Conservation (phyloP, 495 filamentous ascomycete genomes). For the Friedmanniomyces simplex region DNA sequence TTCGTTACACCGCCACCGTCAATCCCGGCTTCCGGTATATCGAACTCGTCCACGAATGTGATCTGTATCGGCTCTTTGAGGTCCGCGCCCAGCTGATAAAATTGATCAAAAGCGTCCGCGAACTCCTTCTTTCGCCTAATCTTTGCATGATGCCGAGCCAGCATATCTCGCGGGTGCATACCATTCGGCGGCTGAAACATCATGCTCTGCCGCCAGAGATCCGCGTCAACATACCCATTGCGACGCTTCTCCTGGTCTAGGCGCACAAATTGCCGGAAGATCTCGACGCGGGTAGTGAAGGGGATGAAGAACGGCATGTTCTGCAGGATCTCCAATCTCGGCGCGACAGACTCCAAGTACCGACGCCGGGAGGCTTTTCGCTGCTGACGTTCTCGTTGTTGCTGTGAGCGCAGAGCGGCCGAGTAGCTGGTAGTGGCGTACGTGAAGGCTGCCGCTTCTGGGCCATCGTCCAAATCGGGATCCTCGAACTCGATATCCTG, state of each 20-base stretch:
- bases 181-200: conserved; percentile 12
- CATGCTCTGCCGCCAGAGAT: conserved; percentile 63
- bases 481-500: conserved; percentile 28
- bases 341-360: conserved; percentile 63
- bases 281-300: conserved; percentile 81
- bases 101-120: conserved; percentile 73
- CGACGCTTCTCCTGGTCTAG: conserved; percentile 67
- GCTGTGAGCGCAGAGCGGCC: conserved; percentile 9
- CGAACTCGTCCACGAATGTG: conserved; percentile 88
- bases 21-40: conserved; percentile 79
- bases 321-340: conserved; percentile 77
- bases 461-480: conserved; percentile 42
- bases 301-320: conserved; percentile 98
- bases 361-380: conserved; percentile 54
- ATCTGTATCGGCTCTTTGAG: conserved; percentile 98
- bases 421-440: not conserved
- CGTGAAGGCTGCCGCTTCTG: conserved; percentile 10
- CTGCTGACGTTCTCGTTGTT: conserved; percentile 41
- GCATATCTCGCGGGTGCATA: conserved; percentile 35
- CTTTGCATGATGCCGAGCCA: conserved; percentile 66
- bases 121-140: conserved; percentile 76
- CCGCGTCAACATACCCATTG: conserved; percentile 65
- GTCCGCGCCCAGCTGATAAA: conserved; percentile 68
- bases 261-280: conserved; percentile 84
- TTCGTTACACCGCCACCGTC: conserved; percentile 97